phyloP scores from a whole-genome alignment of 805 yeast genomes.

The Grigorovia jiainica region DNA sequence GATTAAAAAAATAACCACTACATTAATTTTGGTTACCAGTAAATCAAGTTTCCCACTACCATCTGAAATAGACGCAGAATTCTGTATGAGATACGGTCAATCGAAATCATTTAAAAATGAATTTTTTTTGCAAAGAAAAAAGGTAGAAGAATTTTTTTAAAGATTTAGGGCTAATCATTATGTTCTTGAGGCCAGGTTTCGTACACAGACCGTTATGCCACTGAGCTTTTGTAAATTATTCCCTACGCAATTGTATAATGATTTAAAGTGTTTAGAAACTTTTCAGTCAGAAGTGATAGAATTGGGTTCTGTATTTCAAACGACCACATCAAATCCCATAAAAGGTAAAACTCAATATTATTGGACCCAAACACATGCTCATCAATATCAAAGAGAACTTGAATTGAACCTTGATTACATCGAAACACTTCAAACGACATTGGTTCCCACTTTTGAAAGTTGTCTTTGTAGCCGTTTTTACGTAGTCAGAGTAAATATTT shows the following conservation, averaged over 20 bases:
- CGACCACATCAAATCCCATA: constrained; percentile 9
- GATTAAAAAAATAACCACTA: constrained; percentile 18
- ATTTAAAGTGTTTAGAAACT: constrained; percentile 24
- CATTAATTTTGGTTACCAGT: constrained; percentile 25
- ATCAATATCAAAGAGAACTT: constrained; percentile 24
- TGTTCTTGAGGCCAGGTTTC: constrained; percentile 13
- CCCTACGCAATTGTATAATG: constrained; percentile 16
- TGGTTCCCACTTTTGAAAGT: constrained; percentile 38
- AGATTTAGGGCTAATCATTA: not conserved
- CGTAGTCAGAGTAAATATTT: constrained; percentile 33
- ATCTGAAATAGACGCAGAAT: constrained; percentile 27
- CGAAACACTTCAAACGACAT: constrained; percentile 30
- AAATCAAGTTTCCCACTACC: constrained; percentile 31
- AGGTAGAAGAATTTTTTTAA: constrained; percentile 7
- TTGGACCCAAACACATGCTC: not conserved
- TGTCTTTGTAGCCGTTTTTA: constrained; percentile 40
- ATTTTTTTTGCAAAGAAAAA: constrained; percentile 9
- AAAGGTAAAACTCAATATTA: not conserved
- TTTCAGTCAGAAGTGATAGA: constrained; percentile 11
- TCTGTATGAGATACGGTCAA: constrained; percentile 16
- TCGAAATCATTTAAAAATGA: constrained; percentile 12
- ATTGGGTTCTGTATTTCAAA: constrained; percentile 18
- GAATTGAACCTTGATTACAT: constrained; percentile 9
- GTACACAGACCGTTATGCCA: constrained; percentile 9
- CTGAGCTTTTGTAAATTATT: constrained; percentile 22